These are phyloP conservation scores for Penicillium coprophilum DNA, from an alignment of 495 filamentous ascomycete genomes.

Conservation along the genomic window DNA sequence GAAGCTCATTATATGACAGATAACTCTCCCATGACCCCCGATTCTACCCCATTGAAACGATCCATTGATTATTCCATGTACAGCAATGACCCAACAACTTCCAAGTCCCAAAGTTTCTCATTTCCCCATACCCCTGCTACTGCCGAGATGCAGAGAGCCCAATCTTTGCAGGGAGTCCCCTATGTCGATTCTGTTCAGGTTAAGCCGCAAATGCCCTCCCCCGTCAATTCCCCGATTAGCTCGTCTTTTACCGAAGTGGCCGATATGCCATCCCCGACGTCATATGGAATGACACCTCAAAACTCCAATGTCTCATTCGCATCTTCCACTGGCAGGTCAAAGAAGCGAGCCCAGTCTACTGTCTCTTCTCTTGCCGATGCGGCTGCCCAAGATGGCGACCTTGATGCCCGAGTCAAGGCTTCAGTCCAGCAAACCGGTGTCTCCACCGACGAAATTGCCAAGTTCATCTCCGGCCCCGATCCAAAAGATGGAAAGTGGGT, in stretches of 20 bases:
- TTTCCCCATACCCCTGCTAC: conserved; percentile 38
- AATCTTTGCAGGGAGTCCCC: conserved; percentile 46
- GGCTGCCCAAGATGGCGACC: conserved; percentile 46
- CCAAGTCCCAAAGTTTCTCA: conserved; percentile 37
- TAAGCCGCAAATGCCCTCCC: conserved; percentile 50
- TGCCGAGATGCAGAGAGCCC: conserved; percentile 48
- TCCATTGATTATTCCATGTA: conserved; percentile 42
- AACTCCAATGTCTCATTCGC: conserved; percentile 34
- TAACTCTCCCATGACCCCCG: conserved; percentile 50
- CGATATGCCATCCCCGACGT: conserved; percentile 42
- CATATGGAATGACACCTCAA: conserved; percentile 25
- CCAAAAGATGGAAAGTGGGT: conserved; percentile 73
- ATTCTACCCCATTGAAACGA: conserved; percentile 47
- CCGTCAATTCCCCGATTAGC: conserved; percentile 47
- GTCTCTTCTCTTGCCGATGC: conserved; percentile 33
- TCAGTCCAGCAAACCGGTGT: conserved; percentile 73
- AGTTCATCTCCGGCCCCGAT: conserved; percentile 80
- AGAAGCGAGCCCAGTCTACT: conserved; percentile 10
- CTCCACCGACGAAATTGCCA: conserved; percentile 79
- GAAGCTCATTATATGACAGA: conserved; percentile 29
- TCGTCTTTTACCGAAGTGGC: conserved; percentile 50
- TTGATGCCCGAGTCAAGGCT: conserved; percentile 49
- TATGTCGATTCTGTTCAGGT: conserved; percentile 35
- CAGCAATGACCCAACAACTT: conserved; percentile 33
- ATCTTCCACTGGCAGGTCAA: conserved; percentile 22